These are phyloP conservation scores for Pyricularia grisea DNA, from an alignment of 2,329 filamentous ascomycete genomes.

Conservation along the genomic window DNA sequence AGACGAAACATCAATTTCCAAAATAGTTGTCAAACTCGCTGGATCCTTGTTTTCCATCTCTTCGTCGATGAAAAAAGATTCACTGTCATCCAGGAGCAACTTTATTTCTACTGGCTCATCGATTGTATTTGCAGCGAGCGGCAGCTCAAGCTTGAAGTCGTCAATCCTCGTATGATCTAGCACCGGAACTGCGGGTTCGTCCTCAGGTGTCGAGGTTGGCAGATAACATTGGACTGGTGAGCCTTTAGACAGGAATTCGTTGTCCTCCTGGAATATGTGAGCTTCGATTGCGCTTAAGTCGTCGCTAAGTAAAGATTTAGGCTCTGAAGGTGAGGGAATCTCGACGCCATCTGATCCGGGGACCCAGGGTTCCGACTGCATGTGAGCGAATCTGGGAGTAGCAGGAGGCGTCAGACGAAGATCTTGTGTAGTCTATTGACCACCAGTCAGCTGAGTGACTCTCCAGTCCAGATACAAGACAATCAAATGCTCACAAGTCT, in stretches of 20 bases:
- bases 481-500: not conserved
- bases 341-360: not conserved
- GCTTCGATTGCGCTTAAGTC: slow-evolving; percentile 2
- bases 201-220: not conserved
- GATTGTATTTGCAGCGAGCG: not conserved
- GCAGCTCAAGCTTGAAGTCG: slow-evolving; percentile 4
- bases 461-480: not conserved
- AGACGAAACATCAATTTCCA: not conserved
- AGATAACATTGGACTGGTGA: not conserved
- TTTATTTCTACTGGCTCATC: not conserved
- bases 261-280: not conserved
- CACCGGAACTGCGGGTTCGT: not conserved
- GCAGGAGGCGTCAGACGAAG: slow-evolving; percentile 4
- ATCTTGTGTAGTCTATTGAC: not conserved
- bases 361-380: not conserved
- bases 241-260: not conserved
- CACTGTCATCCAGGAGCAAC: not conserved
- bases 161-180: not conserved
- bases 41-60: not conserved
- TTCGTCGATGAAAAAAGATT: not conserved
- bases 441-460: not conserved
- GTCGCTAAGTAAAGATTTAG: slow-evolving; percentile 8
- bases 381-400: not conserved
- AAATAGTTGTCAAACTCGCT: not conserved
- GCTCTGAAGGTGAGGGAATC: slow-evolving; percentile 9